These are phyloP conservation scores for Fusarium zealandicum DNA, from an alignment of 2,329 filamentous ascomycete genomes.

Conservation along the genomic window DNA sequence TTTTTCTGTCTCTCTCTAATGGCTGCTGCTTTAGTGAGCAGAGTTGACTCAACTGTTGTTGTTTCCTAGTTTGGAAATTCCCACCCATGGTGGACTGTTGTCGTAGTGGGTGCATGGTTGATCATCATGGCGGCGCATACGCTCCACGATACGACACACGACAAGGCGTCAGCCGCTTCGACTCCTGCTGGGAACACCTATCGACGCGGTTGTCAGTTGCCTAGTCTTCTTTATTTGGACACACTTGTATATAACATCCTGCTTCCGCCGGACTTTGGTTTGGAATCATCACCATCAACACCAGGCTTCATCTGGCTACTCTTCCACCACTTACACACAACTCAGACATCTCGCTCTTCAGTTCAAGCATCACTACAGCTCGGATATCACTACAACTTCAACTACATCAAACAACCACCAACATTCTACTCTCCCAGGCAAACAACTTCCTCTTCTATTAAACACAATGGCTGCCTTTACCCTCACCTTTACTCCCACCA, in stretches of 20 bases:
- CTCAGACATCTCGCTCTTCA: neutral
- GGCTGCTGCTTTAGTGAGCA: slow-evolving; percentile 11
- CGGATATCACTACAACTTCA: neutral
- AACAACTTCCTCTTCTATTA: slow-evolving; percentile 1
- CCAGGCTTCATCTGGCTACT: slow-evolving; percentile 3
- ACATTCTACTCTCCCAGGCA: neutral
- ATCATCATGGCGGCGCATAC: slow-evolving; percentile 21
- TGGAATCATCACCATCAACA: slow-evolving; percentile 16
- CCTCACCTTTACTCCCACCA: slow-evolving; percentile 35
- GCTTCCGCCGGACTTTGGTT: slow-evolving; percentile 7
- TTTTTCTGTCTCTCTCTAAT: slow-evolving; percentile 4
- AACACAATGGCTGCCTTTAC: slow-evolving; percentile 44
- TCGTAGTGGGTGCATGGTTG: slow-evolving; percentile 14
- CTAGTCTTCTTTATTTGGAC: slow-evolving; percentile 2
- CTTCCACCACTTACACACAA: slow-evolving; percentile 6
- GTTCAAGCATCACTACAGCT: slow-evolving; percentile 1
- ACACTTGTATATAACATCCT: slow-evolving; percentile 29
- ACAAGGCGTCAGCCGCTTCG: slow-evolving; percentile 33
- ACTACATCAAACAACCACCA: slow-evolving; percentile 1
- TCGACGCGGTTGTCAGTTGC: slow-evolving; percentile 14
- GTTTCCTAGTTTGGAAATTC: slow-evolving; percentile 38
- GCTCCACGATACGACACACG: slow-evolving; percentile 9
- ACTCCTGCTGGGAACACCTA: slow-evolving; percentile 7
- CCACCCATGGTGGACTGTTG: neutral
- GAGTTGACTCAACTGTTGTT: slow-evolving; percentile 10